Percentiles rank a stretch among this genome's conserved stretches.
phyloP scores from a whole-genome alignment of 306 rosid genomes.

The Myrica gale region DNA sequence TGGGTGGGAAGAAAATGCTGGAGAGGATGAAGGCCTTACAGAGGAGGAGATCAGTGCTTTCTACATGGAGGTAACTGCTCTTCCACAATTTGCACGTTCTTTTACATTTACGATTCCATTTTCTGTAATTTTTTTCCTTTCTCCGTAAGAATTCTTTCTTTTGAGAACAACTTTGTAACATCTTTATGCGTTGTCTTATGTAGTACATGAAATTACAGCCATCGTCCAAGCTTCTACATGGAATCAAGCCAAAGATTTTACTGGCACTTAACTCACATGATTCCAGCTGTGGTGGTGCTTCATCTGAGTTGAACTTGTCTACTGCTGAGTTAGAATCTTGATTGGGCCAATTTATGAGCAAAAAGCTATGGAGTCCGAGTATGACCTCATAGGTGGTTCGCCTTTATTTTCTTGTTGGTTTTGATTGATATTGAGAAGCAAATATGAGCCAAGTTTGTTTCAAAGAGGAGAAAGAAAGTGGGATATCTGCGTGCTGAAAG shows the following conservation, averaged over 20 bases:
- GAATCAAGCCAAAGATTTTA: slow-evolving; percentile 8
- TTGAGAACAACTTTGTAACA: background rate
- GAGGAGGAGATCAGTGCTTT: slow-evolving; percentile 38
- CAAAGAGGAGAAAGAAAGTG: background rate
- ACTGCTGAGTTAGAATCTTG: slow-evolving; percentile 9
- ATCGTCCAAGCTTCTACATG: slow-evolving; percentile 14
- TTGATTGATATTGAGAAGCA: background rate
- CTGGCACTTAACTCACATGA: slow-evolving; percentile 10
- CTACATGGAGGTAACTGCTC: slow-evolving; percentile 28
- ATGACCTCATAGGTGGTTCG: background rate
- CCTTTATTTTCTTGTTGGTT: slow-evolving; percentile 11
- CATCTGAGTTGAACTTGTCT: slow-evolving; percentile 10
- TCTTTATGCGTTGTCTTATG: slow-evolving; percentile 14
- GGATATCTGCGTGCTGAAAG: background rate
- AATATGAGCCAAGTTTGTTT: background rate
- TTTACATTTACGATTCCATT: background rate
- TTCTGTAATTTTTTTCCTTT: slow-evolving; percentile 1
- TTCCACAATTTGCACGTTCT: background rate
- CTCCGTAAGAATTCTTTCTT: background rate
- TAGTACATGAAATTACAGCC: slow-evolving; percentile 32
- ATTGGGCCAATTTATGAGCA: background rate
- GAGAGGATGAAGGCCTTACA: slow-evolving; percentile 40
- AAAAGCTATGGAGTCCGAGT: background rate
- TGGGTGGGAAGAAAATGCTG: slow-evolving; percentile 38
- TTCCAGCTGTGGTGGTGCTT: slow-evolving; percentile 16